Evolutionary conservation across 495 filamentous ascomycete species (phyloP), one percentile per base, ranked within the genome.

Genomic region (Xylaria sp.): DNA sequence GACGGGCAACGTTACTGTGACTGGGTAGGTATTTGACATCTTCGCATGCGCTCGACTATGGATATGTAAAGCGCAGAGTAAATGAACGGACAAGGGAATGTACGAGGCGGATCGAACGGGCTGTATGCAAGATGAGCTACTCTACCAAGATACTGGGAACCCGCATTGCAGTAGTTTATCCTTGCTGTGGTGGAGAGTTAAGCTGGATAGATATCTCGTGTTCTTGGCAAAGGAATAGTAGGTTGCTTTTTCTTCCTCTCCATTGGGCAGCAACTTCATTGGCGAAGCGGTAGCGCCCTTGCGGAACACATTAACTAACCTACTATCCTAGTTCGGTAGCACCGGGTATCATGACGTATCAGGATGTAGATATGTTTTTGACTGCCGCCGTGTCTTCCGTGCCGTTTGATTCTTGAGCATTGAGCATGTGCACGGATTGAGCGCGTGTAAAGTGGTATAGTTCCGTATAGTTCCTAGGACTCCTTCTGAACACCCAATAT

Each of bases 71-170:
- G 26, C 29, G 33, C 17, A 15, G 31, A 19, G 44, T 1, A 33
- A 7, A n/a, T 40, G 41, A 37, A 4, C 8, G 8, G 29, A 46
- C 40, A 44, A 63, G 68, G 24, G 44, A 66, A 66, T 37, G 69
- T 44, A 37, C 29, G 50, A 58, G 53, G 37, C 50, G 33, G 52
- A 66, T 71, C 61, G 69, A 24, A 41, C 40, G 67, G 67, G 67
- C 40, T 55, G 37, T 59, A 71, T 71, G 69, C 69, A 71, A 71
- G 68, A 71, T 66, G 58, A 48, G 37, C 52, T 71, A 8, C 69
- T 41, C 35, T 63, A 65, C 61, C 69, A 66, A 59, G 61, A 46
- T 71, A n/a, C 61, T 66, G 69, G 69, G 50, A 71, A 40, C 66
- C n/a, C 19, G 48, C 66, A 26, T 53, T n/a, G 31, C 48, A 46